A percentile compares a stretch with the other conserved stretches of the same genome.
phyloP scores from a whole-genome alignment of 306 rosid species.

The Prunus mume region DNA sequence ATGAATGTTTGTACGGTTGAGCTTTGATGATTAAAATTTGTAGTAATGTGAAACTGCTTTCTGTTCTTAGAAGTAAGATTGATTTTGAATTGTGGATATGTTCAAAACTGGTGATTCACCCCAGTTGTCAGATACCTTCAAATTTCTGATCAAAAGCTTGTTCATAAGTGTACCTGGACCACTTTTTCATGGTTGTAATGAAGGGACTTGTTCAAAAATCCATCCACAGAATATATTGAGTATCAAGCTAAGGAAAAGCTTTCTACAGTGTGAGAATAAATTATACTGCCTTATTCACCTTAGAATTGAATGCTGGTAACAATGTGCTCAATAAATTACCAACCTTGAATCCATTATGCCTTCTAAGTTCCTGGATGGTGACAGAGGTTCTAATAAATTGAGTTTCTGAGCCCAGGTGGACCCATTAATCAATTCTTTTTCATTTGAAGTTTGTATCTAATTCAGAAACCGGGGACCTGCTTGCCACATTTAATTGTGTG shows the following conservation, averaged over 20 bases:
- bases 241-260: background rate
- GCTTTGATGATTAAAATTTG: background rate
- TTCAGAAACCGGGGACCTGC: background rate
- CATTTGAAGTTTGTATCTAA: background rate
- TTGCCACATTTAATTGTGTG: background rate
- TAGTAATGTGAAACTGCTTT: background rate
- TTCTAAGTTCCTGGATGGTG: background rate
- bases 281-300: background rate
- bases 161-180: background rate
- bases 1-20: background rate
- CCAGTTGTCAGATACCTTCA: background rate
- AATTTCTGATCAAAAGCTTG: background rate
- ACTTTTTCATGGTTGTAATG: background rate
- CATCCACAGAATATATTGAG: background rate
- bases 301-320: background rate
- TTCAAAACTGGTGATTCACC: background rate
- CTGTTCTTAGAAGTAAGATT: background rate
- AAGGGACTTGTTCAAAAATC: background rate
- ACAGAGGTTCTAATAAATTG: background rate
- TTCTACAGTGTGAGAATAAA: too few species aligned
- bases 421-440: background rate
- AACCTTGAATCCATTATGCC: background rate
- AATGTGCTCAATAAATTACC: background rate
- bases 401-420: background rate
- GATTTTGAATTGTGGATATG: background rate